phyloP scores from a whole-genome alignment of 352 stramenopile genomes.

The Discostella stelligera region DNA sequence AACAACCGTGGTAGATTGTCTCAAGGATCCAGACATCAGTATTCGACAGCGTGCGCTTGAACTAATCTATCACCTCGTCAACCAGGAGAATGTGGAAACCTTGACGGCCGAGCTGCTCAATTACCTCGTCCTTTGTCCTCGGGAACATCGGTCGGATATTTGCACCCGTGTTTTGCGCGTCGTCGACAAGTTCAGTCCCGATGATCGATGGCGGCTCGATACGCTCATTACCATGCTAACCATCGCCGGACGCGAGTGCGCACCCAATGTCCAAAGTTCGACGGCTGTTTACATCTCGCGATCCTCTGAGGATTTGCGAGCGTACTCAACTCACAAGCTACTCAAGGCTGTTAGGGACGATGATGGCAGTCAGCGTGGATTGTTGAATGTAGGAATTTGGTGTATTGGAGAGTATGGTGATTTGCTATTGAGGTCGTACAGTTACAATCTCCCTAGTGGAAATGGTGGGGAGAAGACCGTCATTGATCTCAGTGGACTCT shows the following conservation, averaged over 20 bases:
- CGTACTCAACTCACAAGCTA: constrained; percentile 96
- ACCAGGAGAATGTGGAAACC: constrained; percentile 93
- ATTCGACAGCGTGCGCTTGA: constrained; percentile 98
- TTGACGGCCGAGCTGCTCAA: constrained; percentile 98
- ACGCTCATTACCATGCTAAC: constrained; percentile 98
- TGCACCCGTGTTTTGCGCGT: constrained; percentile 92
- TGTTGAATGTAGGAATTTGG: constrained; percentile 98
- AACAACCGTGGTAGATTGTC: constrained; percentile 89
- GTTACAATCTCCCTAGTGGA: constrained; percentile 50
- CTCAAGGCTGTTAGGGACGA: constrained; percentile 94
- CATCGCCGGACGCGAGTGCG: constrained; percentile 92
- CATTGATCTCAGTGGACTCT: neutral
- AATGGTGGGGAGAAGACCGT: constrained; percentile 11
- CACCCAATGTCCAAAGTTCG: constrained; percentile 90
- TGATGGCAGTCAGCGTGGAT: constrained; percentile 87
- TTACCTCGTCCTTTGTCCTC: constrained; percentile 96
- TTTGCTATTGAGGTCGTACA: constrained; percentile 84
- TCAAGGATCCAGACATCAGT: constrained; percentile 96
- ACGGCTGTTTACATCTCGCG: constrained; percentile 95
- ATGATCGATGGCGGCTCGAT: constrained; percentile 85
- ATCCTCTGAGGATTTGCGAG: constrained; percentile 83
- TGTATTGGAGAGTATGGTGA: constrained; percentile 97
- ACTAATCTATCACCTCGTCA: constrained; percentile 98
- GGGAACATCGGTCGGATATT: constrained; percentile 92
- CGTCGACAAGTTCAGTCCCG: constrained; percentile 84